Evolutionary conservation across 352 stramenopile genomes (phyloP), one percentile per base, ranked within the genome.

Genomic region (Globisporangium viniferum): DNA sequence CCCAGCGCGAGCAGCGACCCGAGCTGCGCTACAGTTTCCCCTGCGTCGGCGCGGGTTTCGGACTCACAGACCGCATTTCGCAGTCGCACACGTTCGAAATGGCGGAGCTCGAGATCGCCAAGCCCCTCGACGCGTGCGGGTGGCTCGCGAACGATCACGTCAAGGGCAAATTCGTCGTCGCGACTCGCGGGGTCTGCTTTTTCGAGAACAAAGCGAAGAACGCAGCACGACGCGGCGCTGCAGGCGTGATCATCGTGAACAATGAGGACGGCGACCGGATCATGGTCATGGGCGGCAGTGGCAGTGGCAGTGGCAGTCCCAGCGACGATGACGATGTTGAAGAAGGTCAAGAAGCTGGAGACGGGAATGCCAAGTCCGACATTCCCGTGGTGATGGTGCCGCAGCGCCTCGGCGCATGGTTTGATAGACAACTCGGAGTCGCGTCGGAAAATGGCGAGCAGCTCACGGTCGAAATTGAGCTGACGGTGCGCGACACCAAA

Each of bases 201-300:
- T 93, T 93, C 49, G 86, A 93, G 75, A 81, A 53, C 56, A 94
- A 94, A 70, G 86, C 80, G 12, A 74, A 73, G 15, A 84, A 92
- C 69, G 82, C 77, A 2, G 73, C 64, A 2, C 68, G 70, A 6
- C 78, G 72, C 14, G 84, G 83, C 0, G 84, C 84, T 5, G 68
- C 73, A 0, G 86, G 78, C 51, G 72, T 92, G 15, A 79, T 94
- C 48, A 70, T 94, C 31, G 70, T 86, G 22, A 94, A 93, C 67
- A 81, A 81, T 27, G 81, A 90, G 27, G 74, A 89, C 22, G 74
- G 81, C 1, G 74, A 92, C 55, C 72, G 72, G 14, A 77, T 95
- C 41, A 93, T 94, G 75, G 81, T 94, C 64, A 95, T 95, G 88
- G 86, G 80, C 36, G 76, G 82, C 20, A 75, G 78, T 5, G 24